Base-by-base conservation (phyloP, 345 rosid species). In the Camelina sativa region DNA sequence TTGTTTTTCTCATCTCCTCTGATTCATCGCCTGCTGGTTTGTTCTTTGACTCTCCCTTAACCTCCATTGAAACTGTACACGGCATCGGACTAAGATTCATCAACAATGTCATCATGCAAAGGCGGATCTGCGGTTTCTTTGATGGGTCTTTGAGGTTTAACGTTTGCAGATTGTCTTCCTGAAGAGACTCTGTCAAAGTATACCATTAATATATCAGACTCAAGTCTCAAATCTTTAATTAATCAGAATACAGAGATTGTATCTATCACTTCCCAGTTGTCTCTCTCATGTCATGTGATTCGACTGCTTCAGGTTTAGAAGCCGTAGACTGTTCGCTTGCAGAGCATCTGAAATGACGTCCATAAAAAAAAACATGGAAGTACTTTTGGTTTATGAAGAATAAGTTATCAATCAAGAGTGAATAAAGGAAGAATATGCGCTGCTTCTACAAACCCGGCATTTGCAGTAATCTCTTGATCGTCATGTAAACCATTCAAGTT, bases 391-490 rank as follows among this genome's bases (percentile, higher is more conserved):
- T 67, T 55, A 43, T 46, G 53, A 41, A 41, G n/a, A 48, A 23
- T 34, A 59, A 59, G 48, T 35, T 38, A 22, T 35, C 69, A 71
- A 40, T 58, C 60, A 47, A 64, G 50, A 56, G 12, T 55, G 73
- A 57, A 50, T 2, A 44, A 11, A 32, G 43, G 35, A 11, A 23
- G 15, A 61, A 23, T 57, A 37, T 41, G 41, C 41, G 56, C 25
- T 2, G 25, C 25, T 23, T 23, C 23, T 50, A 68, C 75, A 62
- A 57, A 88, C 92, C 92, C 78, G 32, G 69, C 71, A 62, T 70
- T 72, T 13, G 78, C 81, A 65, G 65, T 56, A 47, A 67, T 53
- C 72, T 56, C 79, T 69, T 74, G 68, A 62, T 69, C 47, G 63
- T 71, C 66, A 68, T 62, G 66, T 52, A 35, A 52, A 19, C 50